These are phyloP conservation scores for Alternaria angustiovoidea DNA, from an alignment of 2,329 filamentous ascomycete species.

Conservation along the genomic window DNA sequence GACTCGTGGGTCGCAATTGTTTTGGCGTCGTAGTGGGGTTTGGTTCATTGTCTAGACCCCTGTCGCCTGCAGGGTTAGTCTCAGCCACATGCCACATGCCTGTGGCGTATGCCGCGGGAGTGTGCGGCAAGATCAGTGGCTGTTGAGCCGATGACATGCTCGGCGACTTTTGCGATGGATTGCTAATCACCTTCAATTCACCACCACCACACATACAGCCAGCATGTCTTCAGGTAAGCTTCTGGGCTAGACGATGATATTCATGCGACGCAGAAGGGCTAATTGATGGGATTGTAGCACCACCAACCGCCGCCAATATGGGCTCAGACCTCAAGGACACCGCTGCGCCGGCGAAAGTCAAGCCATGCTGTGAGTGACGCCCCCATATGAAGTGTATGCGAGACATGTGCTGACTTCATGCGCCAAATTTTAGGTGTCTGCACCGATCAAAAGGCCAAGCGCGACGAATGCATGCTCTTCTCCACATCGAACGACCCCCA, in stretches of 20 bases:
- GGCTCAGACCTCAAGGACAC: conserved; percentile 55
- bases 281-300: conserved; percentile 26
- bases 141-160: conserved; percentile 29
- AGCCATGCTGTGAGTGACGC: conserved; percentile 42
- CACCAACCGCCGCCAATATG: conserved; percentile 53
- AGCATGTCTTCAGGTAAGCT: conserved; percentile 47
- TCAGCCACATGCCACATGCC: conserved; percentile 1
- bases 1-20: conserved; percentile 27
- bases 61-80: conserved; percentile 18
- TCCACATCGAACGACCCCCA: conserved; percentile 83
- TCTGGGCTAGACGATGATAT: conserved; percentile 8
- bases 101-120: conserved; percentile 24
- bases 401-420: neutral
- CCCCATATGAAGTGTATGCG: neutral
- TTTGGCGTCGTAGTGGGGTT: conserved; percentile 39
- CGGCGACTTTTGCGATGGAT: conserved; percentile 25
- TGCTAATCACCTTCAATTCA: conserved; percentile 36
- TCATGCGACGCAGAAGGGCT: conserved; percentile 13
- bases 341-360: conserved; percentile 53
- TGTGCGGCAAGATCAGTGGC: conserved; percentile 30
- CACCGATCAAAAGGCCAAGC: conserved; percentile 89
- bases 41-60: conserved; percentile 30
- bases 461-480: conserved; percentile 99
- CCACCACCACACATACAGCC: conserved; percentile 24
- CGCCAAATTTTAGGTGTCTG: conserved; percentile 66